Conservation (phyloP, 164 flowering plant species). For the Chimonanthus praecox region DNA sequence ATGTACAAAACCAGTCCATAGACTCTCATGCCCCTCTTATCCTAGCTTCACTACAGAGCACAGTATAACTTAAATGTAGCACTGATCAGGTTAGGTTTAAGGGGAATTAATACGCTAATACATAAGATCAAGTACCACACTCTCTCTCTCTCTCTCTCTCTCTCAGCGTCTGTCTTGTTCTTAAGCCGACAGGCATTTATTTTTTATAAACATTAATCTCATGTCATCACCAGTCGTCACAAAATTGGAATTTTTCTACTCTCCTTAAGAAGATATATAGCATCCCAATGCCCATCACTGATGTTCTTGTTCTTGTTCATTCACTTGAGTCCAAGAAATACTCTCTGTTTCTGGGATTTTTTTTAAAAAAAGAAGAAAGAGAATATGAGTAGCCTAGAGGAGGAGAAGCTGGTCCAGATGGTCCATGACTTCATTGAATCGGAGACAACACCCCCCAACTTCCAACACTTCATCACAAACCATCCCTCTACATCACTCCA, state of each 20-base stretch:
- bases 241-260: background rate
- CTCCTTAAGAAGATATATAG: background rate
- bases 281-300: background rate
- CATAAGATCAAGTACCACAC: background rate
- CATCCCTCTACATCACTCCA: constrained; percentile 11
- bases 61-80: background rate
- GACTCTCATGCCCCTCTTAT: background rate
- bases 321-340: background rate
- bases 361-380: constrained; percentile 1
- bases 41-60: background rate
- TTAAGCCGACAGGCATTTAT: background rate
- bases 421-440: constrained; percentile 57
- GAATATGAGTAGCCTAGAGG: constrained; percentile 35
- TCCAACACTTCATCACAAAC: constrained; percentile 11
- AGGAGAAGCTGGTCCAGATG: constrained; percentile 50
- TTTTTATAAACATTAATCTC: background rate
- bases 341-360: background rate
- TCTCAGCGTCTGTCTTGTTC: background rate
- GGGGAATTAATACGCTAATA: too few relatives aligned
- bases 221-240: background rate
- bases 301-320: too few relatives aligned
- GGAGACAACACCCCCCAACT: constrained; percentile 26
- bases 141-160: background rate
- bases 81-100: background rate
- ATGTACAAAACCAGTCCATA: background rate